phyloP scores from a whole-genome alignment of 139 green algal species.

The Micromonas commoda region DNA sequence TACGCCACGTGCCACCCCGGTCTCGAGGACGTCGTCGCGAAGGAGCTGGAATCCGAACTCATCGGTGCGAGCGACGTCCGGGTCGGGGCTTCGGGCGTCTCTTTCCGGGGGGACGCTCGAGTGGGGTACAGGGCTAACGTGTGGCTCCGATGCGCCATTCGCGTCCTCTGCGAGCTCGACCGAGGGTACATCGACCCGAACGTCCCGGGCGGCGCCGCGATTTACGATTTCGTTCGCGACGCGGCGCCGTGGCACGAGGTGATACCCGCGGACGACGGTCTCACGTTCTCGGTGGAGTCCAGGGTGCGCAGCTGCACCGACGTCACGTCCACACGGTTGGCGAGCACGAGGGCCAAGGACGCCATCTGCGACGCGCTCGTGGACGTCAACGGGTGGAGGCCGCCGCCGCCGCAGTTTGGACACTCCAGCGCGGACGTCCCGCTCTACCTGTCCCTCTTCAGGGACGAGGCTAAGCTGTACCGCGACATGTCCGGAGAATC shows the following conservation, averaged over 20 bases:
- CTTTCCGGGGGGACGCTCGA: conserved; percentile 1
- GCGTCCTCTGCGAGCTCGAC: conserved; percentile 62
- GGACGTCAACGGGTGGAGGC: background rate
- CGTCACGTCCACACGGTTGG: conserved; percentile 38
- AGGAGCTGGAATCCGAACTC: conserved; percentile 46
- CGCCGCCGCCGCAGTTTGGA: conserved; percentile 35
- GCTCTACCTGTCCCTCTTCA: conserved; percentile 56
- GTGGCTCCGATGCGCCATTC: conserved; percentile 60
- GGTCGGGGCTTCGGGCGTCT: conserved; percentile 34
- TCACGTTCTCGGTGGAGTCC: conserved; percentile 56
- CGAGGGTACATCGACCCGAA: conserved; percentile 47
- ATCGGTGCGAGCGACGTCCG: conserved; percentile 45
- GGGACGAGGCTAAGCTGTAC: conserved; percentile 60
- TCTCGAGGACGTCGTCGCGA: conserved; percentile 61
- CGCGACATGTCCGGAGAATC: conserved; percentile 72
- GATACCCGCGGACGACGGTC: conserved; percentile 30
- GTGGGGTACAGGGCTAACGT: conserved; percentile 63
- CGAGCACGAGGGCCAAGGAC: conserved; percentile 54
- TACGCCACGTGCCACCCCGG: conserved; percentile 75
- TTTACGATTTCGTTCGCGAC: conserved; percentile 58
- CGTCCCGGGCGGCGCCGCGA: conserved; percentile 12
- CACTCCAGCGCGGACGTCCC: conserved; percentile 58
- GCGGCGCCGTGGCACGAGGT: conserved; percentile 51
- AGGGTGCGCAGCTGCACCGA: conserved; percentile 58
- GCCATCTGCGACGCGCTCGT: conserved; percentile 77